These are phyloP conservation scores for Myriangium duriaei DNA, from an alignment of 2,329 filamentous ascomycete genomes.

Conservation along the genomic window DNA sequence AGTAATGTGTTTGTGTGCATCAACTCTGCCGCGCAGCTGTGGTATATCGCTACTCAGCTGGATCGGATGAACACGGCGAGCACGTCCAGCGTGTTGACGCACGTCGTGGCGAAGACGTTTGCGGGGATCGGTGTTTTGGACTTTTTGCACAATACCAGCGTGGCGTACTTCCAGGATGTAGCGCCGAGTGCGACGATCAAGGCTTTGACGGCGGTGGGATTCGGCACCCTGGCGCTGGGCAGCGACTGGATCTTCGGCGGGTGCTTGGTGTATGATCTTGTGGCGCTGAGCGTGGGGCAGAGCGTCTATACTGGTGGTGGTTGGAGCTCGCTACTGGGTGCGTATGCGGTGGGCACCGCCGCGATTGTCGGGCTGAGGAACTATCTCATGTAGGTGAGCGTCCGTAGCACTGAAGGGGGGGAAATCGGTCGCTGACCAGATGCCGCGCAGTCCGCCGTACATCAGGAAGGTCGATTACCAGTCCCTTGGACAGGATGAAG, in stretches of 20 bases:
- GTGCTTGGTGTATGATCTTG: constrained; percentile 46
- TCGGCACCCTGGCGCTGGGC: constrained; percentile 35
- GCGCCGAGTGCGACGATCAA: constrained; percentile 37
- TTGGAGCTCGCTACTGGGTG: constrained; percentile 41
- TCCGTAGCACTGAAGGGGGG: neutral
- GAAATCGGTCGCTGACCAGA: neutral
- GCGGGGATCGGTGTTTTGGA: constrained; percentile 49
- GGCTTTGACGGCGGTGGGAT: constrained; percentile 41
- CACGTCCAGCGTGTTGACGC: constrained; percentile 42
- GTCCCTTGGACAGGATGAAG: constrained; percentile 5
- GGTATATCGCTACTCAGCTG: constrained; percentile 39
- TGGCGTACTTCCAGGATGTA: constrained; percentile 41
- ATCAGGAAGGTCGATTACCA: constrained; percentile 5
- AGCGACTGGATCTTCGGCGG: constrained; percentile 51
- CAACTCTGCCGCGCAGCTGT: constrained; percentile 44
- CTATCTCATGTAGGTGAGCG: constrained; percentile 36
- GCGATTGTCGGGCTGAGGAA: constrained; percentile 43
- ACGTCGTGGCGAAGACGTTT: constrained; percentile 47
- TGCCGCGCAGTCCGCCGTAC: constrained; percentile 2
- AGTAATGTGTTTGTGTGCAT: constrained; percentile 44
- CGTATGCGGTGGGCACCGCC: constrained; percentile 40
- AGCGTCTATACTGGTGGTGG: constrained; percentile 32
- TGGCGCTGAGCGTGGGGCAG: constrained; percentile 43
- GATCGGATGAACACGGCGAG: constrained; percentile 37
- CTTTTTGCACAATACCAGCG: constrained; percentile 45